Percentiles rank a stretch among this genome's conserved stretches.
These are phyloP conservation scores for Microsporum audouinii DNA, from an alignment of 2,329 filamentous ascomycete genomes.

Conservation along the genomic window DNA sequence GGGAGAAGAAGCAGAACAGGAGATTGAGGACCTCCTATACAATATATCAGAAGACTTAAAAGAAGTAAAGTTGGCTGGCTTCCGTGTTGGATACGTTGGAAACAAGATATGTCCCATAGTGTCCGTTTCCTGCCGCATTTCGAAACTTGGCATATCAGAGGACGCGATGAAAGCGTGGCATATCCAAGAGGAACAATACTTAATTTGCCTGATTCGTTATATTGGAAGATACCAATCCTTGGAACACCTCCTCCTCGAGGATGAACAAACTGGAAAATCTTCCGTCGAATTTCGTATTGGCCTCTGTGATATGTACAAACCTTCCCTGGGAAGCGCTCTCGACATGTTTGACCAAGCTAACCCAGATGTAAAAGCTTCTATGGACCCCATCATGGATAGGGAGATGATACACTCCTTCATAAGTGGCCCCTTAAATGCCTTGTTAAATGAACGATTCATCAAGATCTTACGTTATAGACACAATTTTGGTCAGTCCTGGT, in stretches of 20 bases:
- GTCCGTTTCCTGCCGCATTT: slow-evolving; percentile 56
- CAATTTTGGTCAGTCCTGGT: slow-evolving; percentile 49
- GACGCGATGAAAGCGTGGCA: slow-evolving; percentile 71
- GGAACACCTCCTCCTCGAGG: slow-evolving; percentile 40
- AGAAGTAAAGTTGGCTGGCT: slow-evolving; percentile 52
- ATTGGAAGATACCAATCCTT: slow-evolving; percentile 49
- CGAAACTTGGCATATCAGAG: slow-evolving; percentile 59
- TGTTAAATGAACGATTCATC: slow-evolving; percentile 56
- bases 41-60: slow-evolving; percentile 52
- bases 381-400: neutral
- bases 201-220: slow-evolving; percentile 62
- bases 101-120: slow-evolving; percentile 44
- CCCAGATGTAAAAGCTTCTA: neutral
- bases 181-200: slow-evolving; percentile 53
- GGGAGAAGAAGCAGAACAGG: neutral
- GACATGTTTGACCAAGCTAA: slow-evolving; percentile 35
- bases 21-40: slow-evolving; percentile 12
- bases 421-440: slow-evolving; percentile 56
- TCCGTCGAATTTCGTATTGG: slow-evolving; percentile 55
- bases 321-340: slow-evolving; percentile 45
- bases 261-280: slow-evolving; percentile 26
- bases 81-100: slow-evolving; percentile 54
- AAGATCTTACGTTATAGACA: slow-evolving; percentile 50
- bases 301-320: slow-evolving; percentile 61
- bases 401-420: slow-evolving; percentile 53